Evolutionary conservation across 2,329 filamentous ascomycete species (phyloP), one percentile per base, ranked within the genome.

Genomic region (Orbilia oligospora): DNA sequence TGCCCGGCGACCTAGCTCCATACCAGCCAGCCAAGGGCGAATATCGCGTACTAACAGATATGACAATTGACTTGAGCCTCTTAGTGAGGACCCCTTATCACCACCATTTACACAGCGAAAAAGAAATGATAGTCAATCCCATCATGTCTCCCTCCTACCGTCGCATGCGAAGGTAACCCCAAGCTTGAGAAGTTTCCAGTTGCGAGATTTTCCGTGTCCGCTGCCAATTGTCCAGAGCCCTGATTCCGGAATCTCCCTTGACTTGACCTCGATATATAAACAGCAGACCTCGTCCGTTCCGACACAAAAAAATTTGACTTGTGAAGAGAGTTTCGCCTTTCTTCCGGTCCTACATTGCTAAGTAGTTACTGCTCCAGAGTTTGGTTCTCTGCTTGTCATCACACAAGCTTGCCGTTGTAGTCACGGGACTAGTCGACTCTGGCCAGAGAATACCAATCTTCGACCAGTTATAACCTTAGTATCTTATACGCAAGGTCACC

Each of bases 1-100:
- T 24, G 51, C 27, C 56, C 69, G 48, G 58, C 24, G 14, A 46
- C 48, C 36, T 53, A 41, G 36, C 18, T 44, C 36, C 9, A 20
- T 14, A 44, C 14, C 33, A 14, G 48, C 48, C 48, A 51, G 46
- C 68, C 56, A 67, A 77, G 58, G 41, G 56, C 41, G 58, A 71
- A 66, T 72, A 64, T 63, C 68, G 33, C 63, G 63, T 67, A 69
- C 75, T 78, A 78, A 78, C 69, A 78, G 75, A 72, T 72, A 78
- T 78, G 75, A 78, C 68, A 72, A 72, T 78, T 65, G 36, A 55
- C 30, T 61, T 22, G 9, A 51, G 51, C 27, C 30, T 48, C 24
- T 20, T 16, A 27, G 27, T 36, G 22, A 22, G 51, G 20, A 6
- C 20, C 24, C 36, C 61, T 71, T 78, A 78, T 69, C 75, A 71